phyloP scores from a whole-genome alignment of 768 basidiomycete species.

The Hygrocybe coccinea region DNA sequence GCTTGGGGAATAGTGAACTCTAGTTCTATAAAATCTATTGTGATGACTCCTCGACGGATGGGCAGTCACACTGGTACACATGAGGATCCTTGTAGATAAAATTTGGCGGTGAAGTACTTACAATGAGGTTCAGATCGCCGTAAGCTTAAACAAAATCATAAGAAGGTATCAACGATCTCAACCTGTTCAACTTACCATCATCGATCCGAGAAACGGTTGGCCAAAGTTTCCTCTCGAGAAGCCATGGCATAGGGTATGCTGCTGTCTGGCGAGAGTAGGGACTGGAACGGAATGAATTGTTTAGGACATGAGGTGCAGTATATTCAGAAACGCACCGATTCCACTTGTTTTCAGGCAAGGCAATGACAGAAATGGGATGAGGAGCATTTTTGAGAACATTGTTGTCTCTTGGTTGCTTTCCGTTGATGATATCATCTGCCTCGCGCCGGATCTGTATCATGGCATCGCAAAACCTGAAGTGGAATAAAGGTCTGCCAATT shows the following conservation, averaged over 20 bases:
- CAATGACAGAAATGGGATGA: conserved; percentile 75
- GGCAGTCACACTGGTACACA: conserved; percentile 68
- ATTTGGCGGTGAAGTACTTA: conserved; percentile 37
- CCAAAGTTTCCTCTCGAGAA: conserved; percentile 94
- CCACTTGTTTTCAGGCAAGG: conserved; percentile 77
- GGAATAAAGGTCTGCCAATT: conserved; percentile 1
- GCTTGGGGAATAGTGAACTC: conserved; percentile 51
- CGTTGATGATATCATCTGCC: conserved; percentile 79
- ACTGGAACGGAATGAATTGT: conserved; percentile 31
- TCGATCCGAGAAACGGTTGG: conserved; percentile 88
- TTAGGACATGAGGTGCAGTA: neutral
- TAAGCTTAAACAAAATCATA: conserved; percentile 51
- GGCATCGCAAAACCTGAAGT: conserved; percentile 85
- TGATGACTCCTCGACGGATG: conserved; percentile 67
- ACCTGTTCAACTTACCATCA: conserved; percentile 59
- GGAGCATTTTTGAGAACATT: conserved; percentile 94
- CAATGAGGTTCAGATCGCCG: conserved; percentile 87
- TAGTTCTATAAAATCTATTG: conserved; percentile 21
- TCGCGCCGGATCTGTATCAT: conserved; percentile 96
- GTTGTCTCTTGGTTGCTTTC: conserved; percentile 85
- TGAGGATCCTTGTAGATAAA: conserved; percentile 11
- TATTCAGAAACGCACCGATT: conserved; percentile 53
- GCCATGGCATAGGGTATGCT: conserved; percentile 81
- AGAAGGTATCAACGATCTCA: neutral
- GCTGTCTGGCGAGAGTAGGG: conserved; percentile 89